phyloP scores from a whole-genome alignment of 164 flowering plant species.

The Sedum album region DNA sequence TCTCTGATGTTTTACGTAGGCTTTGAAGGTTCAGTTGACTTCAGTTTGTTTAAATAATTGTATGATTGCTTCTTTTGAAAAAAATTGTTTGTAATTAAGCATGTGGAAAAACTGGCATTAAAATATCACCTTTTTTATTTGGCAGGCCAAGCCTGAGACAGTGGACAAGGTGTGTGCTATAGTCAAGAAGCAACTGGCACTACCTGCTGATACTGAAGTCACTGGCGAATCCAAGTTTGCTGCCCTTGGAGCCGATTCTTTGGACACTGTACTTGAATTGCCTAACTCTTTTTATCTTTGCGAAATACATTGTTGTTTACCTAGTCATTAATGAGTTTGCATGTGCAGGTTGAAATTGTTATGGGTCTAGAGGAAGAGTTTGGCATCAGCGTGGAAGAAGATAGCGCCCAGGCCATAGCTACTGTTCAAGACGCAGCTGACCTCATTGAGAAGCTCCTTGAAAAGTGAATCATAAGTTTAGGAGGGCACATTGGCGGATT shows the following conservation, averaged over 20 bases:
- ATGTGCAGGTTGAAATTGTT: constrained; percentile 12
- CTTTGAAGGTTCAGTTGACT: too few species aligned
- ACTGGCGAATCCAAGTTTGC: constrained; percentile 40
- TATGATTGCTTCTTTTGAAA: not conserved
- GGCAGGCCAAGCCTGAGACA: constrained; percentile 49
- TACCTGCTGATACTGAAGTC: constrained; percentile 27
- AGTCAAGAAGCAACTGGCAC: constrained; percentile 45
- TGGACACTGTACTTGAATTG: constrained; percentile 35
- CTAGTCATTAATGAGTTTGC: not conserved
- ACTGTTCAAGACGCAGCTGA: constrained; percentile 14
- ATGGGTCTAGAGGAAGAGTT: constrained; percentile 15
- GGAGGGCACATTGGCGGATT: too few species aligned
- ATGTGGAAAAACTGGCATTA: not conserved
- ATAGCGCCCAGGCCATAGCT: constrained; percentile 12
- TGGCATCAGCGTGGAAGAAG: constrained; percentile 15
- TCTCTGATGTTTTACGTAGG: too few species aligned
- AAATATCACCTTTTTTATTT: too few species aligned
- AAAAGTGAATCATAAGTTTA: constrained; percentile 7
- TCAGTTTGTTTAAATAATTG: too few species aligned
- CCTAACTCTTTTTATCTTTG: not conserved
- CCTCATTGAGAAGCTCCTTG: constrained; percentile 15
- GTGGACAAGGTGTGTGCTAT: constrained; percentile 40
- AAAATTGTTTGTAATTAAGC: not conserved
- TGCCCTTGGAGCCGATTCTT: constrained; percentile 57
- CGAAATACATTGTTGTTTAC: not conserved